Evolutionary conservation across 345 rosid species (phyloP).

Genomic region (Microthlaspi erraticum): DNA sequence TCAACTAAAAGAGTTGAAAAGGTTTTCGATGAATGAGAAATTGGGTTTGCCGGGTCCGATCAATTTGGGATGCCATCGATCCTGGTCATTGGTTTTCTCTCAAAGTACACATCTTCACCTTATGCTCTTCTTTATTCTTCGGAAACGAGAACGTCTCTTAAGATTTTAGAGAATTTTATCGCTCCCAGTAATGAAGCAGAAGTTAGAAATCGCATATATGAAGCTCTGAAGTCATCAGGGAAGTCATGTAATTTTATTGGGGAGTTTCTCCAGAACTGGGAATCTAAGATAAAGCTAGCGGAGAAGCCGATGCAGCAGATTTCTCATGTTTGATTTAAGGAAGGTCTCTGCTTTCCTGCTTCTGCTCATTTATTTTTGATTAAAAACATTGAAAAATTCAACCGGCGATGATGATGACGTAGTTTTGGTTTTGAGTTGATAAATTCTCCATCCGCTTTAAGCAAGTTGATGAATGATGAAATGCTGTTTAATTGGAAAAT

Average conservation of each 20-base stretch:
- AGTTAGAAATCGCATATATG: not conserved
- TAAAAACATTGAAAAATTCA: too few species aligned
- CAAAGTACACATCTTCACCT: slow-evolving; percentile 12
- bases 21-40: not conserved
- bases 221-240: not conserved
- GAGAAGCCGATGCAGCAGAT: not conserved
- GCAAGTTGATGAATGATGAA: too few species aligned
- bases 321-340: too few species aligned
- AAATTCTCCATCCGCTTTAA: too few species aligned
- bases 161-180: not conserved
- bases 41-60: slow-evolving; percentile 40
- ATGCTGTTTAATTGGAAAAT: too few species aligned
- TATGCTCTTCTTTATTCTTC: too few species aligned
- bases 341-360: too few species aligned
- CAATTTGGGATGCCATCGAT: slow-evolving; percentile 61
- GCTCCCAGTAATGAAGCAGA: not conserved
- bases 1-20: not conserved
- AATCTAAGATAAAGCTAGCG: not conserved
- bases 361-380: too few species aligned
- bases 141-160: too few species aligned
- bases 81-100: slow-evolving; percentile 64
- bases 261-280: not conserved
- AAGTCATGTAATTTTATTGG: not conserved
- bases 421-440: too few species aligned
- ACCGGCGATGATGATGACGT: too few species aligned